These are phyloP conservation scores for Auricularia sp. DNA, from an alignment of 768 basidiomycete species.

Conservation along the genomic window DNA sequence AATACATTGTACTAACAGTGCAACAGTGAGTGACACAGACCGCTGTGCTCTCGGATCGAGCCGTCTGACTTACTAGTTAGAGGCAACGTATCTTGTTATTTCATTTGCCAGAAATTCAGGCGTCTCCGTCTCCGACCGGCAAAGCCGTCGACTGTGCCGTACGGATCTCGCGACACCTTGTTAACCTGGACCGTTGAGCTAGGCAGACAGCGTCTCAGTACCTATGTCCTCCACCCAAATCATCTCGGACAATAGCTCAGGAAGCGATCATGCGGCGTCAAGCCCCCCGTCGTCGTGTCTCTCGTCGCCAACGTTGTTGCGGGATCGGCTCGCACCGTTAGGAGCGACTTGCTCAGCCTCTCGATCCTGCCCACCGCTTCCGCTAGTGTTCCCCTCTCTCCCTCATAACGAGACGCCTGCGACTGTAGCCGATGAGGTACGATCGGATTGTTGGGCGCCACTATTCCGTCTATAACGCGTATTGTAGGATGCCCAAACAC, in stretches of 20 bases:
- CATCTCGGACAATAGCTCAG: neutral
- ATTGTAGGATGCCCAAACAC: conserved; percentile 14
- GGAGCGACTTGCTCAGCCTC: neutral
- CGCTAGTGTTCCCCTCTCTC: neutral
- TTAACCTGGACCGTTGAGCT: too few relatives aligned
- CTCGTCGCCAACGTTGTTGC: neutral
- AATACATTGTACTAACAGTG: too few relatives aligned
- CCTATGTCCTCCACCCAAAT: neutral
- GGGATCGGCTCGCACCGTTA: neutral
- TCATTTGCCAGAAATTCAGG: too few relatives aligned
- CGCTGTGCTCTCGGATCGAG: too few relatives aligned
- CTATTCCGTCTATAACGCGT: neutral
- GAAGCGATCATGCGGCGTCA: neutral
- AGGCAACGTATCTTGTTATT: too few relatives aligned
- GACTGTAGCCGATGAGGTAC: neutral
- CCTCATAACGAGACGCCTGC: neutral
- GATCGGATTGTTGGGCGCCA: neutral
- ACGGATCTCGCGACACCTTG: too few relatives aligned
- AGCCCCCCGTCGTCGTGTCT: neutral
- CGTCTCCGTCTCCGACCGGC: too few relatives aligned
- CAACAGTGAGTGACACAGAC: too few relatives aligned
- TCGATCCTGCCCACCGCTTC: neutral
- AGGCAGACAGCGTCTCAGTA: too few relatives aligned
- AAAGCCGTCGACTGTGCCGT: too few relatives aligned
- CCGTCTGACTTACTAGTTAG: too few relatives aligned